Evolutionary conservation across 148 eudicot species (phyloP).

Genomic region (Vaccinium corymbosum): DNA sequence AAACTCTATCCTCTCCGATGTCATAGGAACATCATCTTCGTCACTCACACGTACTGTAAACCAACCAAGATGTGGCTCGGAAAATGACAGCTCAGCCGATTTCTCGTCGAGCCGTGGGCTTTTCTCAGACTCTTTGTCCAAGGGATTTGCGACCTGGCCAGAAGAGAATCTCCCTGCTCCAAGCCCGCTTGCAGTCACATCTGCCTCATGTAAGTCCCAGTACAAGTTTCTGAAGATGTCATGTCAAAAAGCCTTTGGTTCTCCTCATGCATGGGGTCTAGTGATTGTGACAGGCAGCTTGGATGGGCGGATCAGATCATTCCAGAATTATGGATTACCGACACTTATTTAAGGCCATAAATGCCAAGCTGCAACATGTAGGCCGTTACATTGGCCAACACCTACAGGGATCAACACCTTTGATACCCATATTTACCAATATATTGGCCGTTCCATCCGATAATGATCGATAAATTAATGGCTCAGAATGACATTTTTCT

Average conservation of each 20-base stretch:
- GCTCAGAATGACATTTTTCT: no score
- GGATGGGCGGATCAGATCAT: slow-evolving; percentile 81
- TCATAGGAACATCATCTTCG: not conserved
- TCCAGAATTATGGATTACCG: slow-evolving; percentile 79
- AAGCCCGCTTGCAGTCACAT: slow-evolving; percentile 20
- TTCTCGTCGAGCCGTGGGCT: slow-evolving; percentile 48
- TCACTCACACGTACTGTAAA: not conserved
- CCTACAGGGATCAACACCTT: not conserved
- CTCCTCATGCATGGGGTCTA: slow-evolving; percentile 73
- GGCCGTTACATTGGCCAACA: not conserved
- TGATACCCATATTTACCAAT: not conserved
- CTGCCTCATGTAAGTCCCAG: slow-evolving; percentile 52
- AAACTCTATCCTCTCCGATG: slow-evolving; percentile 11
- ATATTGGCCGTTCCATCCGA: not conserved
- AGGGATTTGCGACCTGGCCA: slow-evolving; percentile 84
- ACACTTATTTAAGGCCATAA: slow-evolving; percentile 30
- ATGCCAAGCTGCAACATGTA: not conserved
- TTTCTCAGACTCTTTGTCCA: slow-evolving; percentile 40
- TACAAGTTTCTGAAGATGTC: slow-evolving; percentile 60
- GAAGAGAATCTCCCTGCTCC: slow-evolving; percentile 67
- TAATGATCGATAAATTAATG: not conserved
- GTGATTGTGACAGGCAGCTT: slow-evolving; percentile 81
- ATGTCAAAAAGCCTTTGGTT: slow-evolving; percentile 46
- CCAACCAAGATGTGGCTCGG: slow-evolving; percentile 11
- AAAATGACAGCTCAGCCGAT: slow-evolving; percentile 35